phyloP scores from a whole-genome alignment of 345 rosid genomes.

The Eucalyptus viminalis region DNA sequence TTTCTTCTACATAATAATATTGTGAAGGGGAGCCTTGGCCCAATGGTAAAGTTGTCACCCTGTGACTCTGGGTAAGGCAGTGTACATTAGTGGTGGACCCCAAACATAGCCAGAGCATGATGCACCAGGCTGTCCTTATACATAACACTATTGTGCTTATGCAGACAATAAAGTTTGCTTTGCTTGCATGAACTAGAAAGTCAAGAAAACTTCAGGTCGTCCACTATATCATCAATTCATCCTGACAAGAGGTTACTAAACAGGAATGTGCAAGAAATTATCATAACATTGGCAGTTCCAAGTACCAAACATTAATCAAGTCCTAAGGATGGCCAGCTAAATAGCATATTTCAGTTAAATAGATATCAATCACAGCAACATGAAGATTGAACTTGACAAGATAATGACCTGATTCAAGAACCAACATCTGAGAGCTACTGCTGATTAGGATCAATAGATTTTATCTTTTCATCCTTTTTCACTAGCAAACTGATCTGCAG shows the following conservation, averaged over 20 bases:
- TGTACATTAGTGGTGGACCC: neutral
- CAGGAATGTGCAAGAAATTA: neutral
- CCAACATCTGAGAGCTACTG: neutral
- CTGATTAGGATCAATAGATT: neutral
- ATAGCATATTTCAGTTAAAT: neutral
- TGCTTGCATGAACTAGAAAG: neutral
- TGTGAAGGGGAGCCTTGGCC: neutral
- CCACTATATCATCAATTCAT: neutral
- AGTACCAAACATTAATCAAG: neutral
- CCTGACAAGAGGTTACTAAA: neutral
- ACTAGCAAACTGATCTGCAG: neutral
- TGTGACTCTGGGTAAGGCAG: neutral
- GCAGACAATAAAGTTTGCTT: neutral
- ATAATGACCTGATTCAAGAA: neutral
- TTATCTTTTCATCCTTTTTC: neutral
- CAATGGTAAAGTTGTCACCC: neutral
- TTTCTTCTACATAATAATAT: neutral
- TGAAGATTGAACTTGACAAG: neutral
- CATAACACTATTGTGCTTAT: neutral
- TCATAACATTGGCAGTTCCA: neutral
- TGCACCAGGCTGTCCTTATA: neutral
- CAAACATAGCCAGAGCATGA: neutral
- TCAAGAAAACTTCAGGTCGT: neutral
- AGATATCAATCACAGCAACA: neutral
- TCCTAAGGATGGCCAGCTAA: neutral